A percentile compares a stretch with the other conserved stretches of the same genome.
These are phyloP conservation scores for Spathaspora sp. DNA, from an alignment of 805 yeast species.

Conservation along the genomic window DNA sequence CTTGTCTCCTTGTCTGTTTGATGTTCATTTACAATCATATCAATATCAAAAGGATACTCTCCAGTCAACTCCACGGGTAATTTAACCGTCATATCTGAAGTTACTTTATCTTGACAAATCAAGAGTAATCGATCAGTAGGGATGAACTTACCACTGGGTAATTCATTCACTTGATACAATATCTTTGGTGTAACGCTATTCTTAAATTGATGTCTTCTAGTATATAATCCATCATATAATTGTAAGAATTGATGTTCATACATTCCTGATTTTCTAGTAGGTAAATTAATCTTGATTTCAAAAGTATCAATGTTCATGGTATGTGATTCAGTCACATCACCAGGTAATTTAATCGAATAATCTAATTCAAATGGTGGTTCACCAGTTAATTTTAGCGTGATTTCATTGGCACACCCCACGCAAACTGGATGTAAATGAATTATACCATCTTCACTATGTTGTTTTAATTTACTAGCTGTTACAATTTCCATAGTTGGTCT, in stretches of 20 bases:
- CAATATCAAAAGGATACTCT: conserved; percentile 55
- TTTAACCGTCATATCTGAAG: conserved; percentile 18
- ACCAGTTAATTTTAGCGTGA: conserved; percentile 47
- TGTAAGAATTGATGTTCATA: conserved; percentile 59
- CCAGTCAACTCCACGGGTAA: conserved; percentile 60
- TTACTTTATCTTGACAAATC: conserved; percentile 37
- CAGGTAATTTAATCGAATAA: conserved; percentile 60
- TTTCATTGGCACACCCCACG: conserved; percentile 22
- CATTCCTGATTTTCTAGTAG: conserved; percentile 48
- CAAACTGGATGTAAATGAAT: conserved; percentile 27
- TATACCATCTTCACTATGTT: conserved; percentile 21
- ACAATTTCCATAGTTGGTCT: conserved; percentile 22
- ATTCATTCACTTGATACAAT: conserved; percentile 45
- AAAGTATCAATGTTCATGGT: conserved; percentile 28
- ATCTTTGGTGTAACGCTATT: conserved; percentile 14
- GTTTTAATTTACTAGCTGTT: conserved; percentile 13
- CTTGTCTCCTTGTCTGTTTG: conserved; percentile 44
- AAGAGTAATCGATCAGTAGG: conserved; percentile 46
- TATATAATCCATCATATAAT: conserved; percentile 63
- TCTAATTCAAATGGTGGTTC: conserved; percentile 65
- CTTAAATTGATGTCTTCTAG: conserved; percentile 25
- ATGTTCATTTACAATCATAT: conserved; percentile 58
- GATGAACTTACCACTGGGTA: conserved; percentile 59
- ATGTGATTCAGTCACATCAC: conserved; percentile 41
- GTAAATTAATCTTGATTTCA: conserved; percentile 31